Evolutionary conservation across 805 yeast species (phyloP).

Genomic region (Saturnispora sanitii): DNA sequence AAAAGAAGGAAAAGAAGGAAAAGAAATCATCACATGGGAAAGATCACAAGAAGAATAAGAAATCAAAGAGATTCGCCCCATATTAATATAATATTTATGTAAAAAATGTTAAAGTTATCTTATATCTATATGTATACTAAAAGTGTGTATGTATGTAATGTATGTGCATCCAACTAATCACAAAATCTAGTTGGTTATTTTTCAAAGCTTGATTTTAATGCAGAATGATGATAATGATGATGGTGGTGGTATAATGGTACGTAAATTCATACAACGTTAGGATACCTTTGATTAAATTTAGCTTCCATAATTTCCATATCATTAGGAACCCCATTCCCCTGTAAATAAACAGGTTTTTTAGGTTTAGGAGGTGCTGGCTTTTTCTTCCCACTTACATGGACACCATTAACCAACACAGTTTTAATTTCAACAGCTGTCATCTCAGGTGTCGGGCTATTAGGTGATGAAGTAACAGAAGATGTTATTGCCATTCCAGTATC

Average conservation of each 20-base stretch:
- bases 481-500: conserved; percentile 7
- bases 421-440: not conserved
- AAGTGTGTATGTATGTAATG: too few relatives aligned
- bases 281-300: conserved; percentile 48
- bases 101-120: not conserved
- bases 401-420: not conserved
- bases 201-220: too few relatives aligned
- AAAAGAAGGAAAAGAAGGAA: conserved; percentile 23
- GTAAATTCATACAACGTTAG: conserved; percentile 20
- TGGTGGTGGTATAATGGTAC: not conserved
- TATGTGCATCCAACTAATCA: too few relatives aligned
- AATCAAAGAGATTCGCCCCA: conserved; percentile 42
- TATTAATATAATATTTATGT: conserved; percentile 27
- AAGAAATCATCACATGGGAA: conserved; percentile 22
- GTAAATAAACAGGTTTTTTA: conserved; percentile 46
- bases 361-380: conserved; percentile 40
- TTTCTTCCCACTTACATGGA: not conserved
- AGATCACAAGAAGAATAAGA: conserved; percentile 27
- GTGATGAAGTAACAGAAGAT: not conserved
- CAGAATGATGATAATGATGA: too few relatives aligned
- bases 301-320: conserved; percentile 53
- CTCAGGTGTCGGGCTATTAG: not conserved
- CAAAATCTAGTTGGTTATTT: too few relatives aligned
- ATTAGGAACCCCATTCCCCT: conserved; percentile 17
- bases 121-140: not conserved